phyloP scores from a whole-genome alignment of 139 green algal species.

The Coccomyxa sp. region DNA sequence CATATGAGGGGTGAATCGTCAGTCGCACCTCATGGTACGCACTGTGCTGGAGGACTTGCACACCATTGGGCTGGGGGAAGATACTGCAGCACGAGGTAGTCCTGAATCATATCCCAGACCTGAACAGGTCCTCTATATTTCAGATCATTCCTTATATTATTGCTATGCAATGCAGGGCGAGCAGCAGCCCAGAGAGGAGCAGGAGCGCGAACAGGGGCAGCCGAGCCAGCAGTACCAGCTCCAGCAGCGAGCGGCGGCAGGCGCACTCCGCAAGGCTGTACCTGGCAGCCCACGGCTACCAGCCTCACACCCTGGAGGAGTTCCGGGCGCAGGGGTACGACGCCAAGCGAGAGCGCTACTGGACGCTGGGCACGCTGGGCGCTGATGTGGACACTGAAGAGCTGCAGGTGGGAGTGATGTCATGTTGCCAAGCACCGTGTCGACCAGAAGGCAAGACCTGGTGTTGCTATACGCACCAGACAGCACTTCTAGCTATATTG shows the following conservation, averaged over 20 bases:
- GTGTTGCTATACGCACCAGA: neutral
- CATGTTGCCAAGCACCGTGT: neutral
- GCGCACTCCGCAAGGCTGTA: neutral
- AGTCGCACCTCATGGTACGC: no score
- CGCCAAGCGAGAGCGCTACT: slow-evolving; percentile 57
- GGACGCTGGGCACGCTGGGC: slow-evolving; percentile 66
- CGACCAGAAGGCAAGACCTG: neutral
- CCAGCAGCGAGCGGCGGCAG: no score
- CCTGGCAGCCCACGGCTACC: neutral
- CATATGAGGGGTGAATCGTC: no score
- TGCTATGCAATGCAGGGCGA: neutral
- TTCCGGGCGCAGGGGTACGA: slow-evolving; percentile 49
- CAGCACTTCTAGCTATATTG: neutral
- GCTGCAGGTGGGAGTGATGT: slow-evolving; percentile 37
- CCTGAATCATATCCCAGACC: no score
- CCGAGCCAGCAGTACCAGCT: neutral
- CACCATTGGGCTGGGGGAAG: no score
- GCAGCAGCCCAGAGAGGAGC: no score
- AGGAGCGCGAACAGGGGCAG: no score
- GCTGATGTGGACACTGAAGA: slow-evolving; percentile 53
- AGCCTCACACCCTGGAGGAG: slow-evolving; percentile 29
- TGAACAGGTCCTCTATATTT: no score
- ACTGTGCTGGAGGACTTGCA: no score
- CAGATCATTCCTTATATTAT: no score
- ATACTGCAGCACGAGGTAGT: no score